Evolutionary conservation across 148 eudicot species (phyloP).

Genomic region (Rhododendron simsii): DNA sequence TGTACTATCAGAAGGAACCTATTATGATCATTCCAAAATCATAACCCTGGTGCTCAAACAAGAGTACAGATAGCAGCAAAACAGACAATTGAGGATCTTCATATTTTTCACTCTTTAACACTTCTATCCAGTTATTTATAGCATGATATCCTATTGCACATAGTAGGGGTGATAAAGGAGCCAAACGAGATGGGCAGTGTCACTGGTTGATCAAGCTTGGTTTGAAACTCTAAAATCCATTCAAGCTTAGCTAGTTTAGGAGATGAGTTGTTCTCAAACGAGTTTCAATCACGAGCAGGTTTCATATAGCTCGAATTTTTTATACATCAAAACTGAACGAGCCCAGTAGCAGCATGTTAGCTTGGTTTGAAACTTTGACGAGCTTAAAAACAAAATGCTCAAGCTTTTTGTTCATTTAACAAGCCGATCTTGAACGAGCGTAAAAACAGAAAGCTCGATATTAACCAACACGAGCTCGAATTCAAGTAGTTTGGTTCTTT

Average conservation of each 20-base stretch:
- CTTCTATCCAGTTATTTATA: not conserved
- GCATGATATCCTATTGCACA: not conserved
- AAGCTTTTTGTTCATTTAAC: not conserved
- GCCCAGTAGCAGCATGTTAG: not conserved
- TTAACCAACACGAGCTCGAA: not conserved
- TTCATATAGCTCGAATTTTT: not conserved
- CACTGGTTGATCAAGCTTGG: not conserved
- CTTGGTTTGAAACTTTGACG: not conserved
- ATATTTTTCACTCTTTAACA: not conserved
- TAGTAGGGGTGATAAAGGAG: not conserved
- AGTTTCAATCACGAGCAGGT: not conserved
- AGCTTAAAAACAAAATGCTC: not conserved
- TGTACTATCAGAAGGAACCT: not conserved
- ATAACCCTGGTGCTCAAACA: not conserved
- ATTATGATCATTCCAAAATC: not conserved
- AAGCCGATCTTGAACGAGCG: not conserved
- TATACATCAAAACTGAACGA: not conserved
- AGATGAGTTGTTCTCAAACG: not conserved
- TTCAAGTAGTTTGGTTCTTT: not conserved
- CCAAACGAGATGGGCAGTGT: not conserved
- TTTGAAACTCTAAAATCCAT: not conserved
- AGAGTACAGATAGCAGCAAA: constrained; percentile 1
- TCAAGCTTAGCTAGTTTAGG: not conserved
- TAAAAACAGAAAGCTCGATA: too few species aligned
- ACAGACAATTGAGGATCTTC: not conserved